Evolutionary conservation across 495 filamentous ascomycete genomes (phyloP).

Genomic region (Pseudevernia furfuracea): DNA sequence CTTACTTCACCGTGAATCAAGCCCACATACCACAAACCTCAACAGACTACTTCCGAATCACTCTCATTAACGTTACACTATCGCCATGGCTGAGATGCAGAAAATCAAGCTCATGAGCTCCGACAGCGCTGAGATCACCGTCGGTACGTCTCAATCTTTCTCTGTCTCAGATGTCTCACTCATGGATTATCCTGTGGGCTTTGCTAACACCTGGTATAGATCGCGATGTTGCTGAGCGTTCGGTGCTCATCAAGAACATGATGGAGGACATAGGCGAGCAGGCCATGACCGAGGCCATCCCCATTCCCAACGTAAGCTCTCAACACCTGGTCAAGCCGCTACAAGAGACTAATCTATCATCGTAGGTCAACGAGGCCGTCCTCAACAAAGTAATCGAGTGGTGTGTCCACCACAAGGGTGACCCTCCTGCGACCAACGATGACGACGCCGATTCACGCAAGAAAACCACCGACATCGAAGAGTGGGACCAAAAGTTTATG

Average conservation of each 20-base stretch:
- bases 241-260: constrained; percentile 95
- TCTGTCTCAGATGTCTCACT: background rate
- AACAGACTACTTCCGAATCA: background rate
- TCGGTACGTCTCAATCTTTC: constrained; percentile 37
- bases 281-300: constrained; percentile 57
- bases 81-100: constrained; percentile 28
- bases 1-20: constrained; percentile 1
- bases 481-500: constrained; percentile 99
- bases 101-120: constrained; percentile 50
- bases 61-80: background rate
- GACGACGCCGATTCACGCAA: constrained; percentile 93
- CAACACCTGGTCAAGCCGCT: background rate
- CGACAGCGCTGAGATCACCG: constrained; percentile 46
- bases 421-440: constrained; percentile 65
- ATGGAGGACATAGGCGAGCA: constrained; percentile 79
- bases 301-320: constrained; percentile 76
- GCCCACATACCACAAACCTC: background rate
- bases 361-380: constrained; percentile 84
- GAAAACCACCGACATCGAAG: constrained; percentile 97
- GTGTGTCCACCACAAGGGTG: constrained; percentile 88
- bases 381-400: constrained; percentile 94
- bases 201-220: constrained; percentile 44
- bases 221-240: constrained; percentile 79
- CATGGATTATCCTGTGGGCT: background rate
- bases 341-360: constrained; percentile 13